Conservation (phyloP, 176 grass and related monocot genomes). For the Oryza coarctata region DNA sequence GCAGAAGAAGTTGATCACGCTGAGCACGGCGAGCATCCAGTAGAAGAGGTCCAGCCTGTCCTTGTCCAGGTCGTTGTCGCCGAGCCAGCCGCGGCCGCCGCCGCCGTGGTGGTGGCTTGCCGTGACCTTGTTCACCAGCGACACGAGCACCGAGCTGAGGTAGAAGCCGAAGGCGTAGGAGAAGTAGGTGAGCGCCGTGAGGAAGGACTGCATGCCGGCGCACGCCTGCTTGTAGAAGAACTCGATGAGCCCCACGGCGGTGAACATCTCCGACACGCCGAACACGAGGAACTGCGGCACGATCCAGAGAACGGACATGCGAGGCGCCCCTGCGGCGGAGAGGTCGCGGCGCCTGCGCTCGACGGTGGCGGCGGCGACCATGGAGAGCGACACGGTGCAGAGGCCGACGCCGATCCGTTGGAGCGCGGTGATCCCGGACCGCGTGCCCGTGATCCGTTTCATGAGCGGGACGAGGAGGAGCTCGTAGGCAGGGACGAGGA, state of each 20-base stretch:
- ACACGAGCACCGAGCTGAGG: constrained; percentile 86
- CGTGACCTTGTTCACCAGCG: constrained; percentile 81
- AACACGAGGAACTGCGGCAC: constrained; percentile 93
- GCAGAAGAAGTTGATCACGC: constrained; percentile 81
- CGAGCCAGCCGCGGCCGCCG: constrained; percentile 55
- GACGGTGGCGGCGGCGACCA: constrained; percentile 69
- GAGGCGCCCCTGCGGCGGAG: not conserved
- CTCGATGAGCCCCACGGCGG: constrained; percentile 92
- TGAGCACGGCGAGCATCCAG: constrained; percentile 78
- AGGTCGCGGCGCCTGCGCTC: constrained; percentile 62
- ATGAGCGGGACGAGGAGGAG: constrained; percentile 67
- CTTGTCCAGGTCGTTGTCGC: constrained; percentile 77
- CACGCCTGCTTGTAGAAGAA: constrained; percentile 97
- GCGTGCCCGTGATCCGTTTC: constrained; percentile 51
- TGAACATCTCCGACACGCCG: constrained; percentile 97
- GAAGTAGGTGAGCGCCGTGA: constrained; percentile 94
- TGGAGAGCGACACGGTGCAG: constrained; percentile 69
- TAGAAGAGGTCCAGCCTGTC: constrained; percentile 92
- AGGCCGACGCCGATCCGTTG: constrained; percentile 88
- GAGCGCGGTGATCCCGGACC: constrained; percentile 72
- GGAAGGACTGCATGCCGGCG: constrained; percentile 89
- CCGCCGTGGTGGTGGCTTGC: constrained; percentile 38
- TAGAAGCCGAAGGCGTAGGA: constrained; percentile 98
- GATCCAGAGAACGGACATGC: constrained; percentile 76
- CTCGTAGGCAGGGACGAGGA: constrained; percentile 76